A percentile compares a stretch with the other conserved stretches of the same genome.
Conservation (phyloP, 2,329 filamentous ascomycete species). For the Orbilia blumenaviensis region DNA sequence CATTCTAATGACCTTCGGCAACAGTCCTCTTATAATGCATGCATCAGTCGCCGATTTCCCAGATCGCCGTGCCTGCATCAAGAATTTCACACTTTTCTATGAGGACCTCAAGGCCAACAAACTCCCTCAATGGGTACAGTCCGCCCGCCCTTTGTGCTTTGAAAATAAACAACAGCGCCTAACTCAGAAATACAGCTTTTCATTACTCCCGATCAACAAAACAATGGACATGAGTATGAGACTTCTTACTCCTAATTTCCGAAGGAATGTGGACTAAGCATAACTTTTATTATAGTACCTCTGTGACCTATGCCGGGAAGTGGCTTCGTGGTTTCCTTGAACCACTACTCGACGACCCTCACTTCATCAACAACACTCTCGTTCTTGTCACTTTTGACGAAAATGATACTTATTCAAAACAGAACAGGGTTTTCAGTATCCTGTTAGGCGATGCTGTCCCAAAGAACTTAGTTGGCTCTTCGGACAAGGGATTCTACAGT, state of each 20-base stretch:
- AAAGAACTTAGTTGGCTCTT: constrained; percentile 71
- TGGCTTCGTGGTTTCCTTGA: constrained; percentile 76
- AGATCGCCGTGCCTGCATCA: constrained; percentile 73
- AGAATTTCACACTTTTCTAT: constrained; percentile 77
- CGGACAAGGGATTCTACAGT: constrained; percentile 74
- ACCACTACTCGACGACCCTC: constrained; percentile 73
- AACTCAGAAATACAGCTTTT: constrained; percentile 66
- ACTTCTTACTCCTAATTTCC: background rate
- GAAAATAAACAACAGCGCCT: background rate
- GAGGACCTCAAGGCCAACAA: constrained; percentile 71
- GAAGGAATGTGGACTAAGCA: background rate
- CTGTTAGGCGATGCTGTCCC: constrained; percentile 80
- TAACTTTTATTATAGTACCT: constrained; percentile 61
- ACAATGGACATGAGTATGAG: constrained; percentile 74
- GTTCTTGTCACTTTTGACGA: constrained; percentile 83
- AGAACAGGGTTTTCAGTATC: constrained; percentile 76
- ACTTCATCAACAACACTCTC: constrained; percentile 76
- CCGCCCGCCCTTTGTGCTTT: background rate
- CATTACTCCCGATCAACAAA: constrained; percentile 77
- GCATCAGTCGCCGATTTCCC: constrained; percentile 70
- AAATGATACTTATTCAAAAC: constrained; percentile 72
- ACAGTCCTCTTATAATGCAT: constrained; percentile 69
- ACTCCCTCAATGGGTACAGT: constrained; percentile 72
- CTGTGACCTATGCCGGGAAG: constrained; percentile 72
- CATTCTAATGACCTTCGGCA: background rate